Percentiles rank a stretch among this genome's conserved stretches.
phyloP scores from a whole-genome alignment of 306 rosid species.

The Inga leiocalycina region DNA sequence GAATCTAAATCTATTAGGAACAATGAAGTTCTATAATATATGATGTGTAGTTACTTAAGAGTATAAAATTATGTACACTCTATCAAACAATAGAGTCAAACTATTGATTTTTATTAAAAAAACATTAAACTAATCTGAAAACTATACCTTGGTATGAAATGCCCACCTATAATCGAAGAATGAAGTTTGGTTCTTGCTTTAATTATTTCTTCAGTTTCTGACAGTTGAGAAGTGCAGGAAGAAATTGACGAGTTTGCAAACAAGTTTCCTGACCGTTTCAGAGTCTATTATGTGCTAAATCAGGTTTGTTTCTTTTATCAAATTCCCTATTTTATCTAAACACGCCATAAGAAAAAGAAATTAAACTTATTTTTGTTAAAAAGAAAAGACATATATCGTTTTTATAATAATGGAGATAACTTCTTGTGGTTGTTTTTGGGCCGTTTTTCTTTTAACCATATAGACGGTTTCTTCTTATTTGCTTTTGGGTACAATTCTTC shows the following conservation, averaged over 20 bases:
- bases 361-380: too few relatives aligned
- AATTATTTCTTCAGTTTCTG: background rate
- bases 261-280: constrained; percentile 38
- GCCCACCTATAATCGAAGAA: background rate
- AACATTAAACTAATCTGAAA: too few relatives aligned
- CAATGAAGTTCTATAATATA: too few relatives aligned
- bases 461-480: too few relatives aligned
- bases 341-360: background rate
- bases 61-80: background rate
- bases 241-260: constrained; percentile 46
- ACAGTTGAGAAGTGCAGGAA: constrained; percentile 34
- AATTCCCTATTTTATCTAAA: background rate
- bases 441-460: too few relatives aligned
- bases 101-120: background rate
- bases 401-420: background rate
- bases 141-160: background rate
- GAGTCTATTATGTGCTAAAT: constrained; percentile 47
- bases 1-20: too few relatives aligned
- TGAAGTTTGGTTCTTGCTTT: background rate
- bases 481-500: too few relatives aligned
- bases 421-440: too few relatives aligned
- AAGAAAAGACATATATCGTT: too few relatives aligned
- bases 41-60: too few relatives aligned
- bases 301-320: constrained; percentile 38
- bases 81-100: too few relatives aligned